Conservation (phyloP, 768 basidiomycete genomes). For the Mycena floridula region DNA sequence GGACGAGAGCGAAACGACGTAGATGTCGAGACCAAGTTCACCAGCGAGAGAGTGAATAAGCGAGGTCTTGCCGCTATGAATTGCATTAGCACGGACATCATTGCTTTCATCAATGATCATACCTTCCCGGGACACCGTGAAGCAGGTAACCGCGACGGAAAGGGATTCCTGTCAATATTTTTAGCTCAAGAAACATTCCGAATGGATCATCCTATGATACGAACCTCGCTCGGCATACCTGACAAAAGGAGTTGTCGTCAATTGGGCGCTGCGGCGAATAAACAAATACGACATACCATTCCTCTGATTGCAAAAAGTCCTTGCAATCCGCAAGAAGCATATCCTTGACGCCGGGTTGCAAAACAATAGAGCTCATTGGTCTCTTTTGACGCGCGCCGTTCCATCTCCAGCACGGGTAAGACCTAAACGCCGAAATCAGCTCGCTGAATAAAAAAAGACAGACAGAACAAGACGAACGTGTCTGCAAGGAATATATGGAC, state of each 20-base stretch:
- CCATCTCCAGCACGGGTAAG: constrained; percentile 80
- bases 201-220: constrained; percentile 15
- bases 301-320: constrained; percentile 78
- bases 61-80: constrained; percentile 73
- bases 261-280: constrained; percentile 10
- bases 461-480: constrained; percentile 50
- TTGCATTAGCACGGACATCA: constrained; percentile 11
- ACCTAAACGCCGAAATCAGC: constrained; percentile 29
- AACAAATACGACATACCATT: constrained; percentile 54
- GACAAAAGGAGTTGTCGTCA: constrained; percentile 15
- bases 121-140: constrained; percentile 86
- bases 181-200: constrained; percentile 11
- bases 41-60: constrained; percentile 82
- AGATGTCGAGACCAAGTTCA: constrained; percentile 84
- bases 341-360: constrained; percentile 85
- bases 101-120: constrained; percentile 6
- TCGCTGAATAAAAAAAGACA: constrained; percentile 5
- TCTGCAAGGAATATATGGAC: constrained; percentile 88
- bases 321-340: constrained; percentile 86
- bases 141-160: constrained; percentile 83
- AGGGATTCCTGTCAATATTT: constrained; percentile 57
- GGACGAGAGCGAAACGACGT: constrained; percentile 82
- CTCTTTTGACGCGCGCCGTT: constrained; percentile 85
- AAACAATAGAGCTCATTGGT: constrained; percentile 88
- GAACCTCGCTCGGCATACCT: constrained; percentile 90